Conservation (phyloP, 441 rosid genomes). For the Gossypium trilobum region DNA sequence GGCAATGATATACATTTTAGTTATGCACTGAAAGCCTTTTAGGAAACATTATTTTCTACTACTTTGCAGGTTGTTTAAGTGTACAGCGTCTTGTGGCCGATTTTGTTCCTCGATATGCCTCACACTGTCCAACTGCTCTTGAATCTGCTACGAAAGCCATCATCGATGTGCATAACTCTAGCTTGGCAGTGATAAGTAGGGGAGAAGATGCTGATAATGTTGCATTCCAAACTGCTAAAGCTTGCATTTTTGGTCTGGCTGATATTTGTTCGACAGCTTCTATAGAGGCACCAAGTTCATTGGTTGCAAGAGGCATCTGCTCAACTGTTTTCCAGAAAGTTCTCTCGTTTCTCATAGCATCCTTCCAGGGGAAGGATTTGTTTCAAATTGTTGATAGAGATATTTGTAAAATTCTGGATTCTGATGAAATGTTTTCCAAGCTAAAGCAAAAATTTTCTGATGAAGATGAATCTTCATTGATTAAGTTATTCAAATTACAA, state of each 20-base stretch:
- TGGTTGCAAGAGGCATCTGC: slow-evolving; percentile 51
- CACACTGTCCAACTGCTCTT: slow-evolving; percentile 68
- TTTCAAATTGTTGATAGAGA: slow-evolving; percentile 54
- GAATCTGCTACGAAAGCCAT: slow-evolving; percentile 65
- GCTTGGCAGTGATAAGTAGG: slow-evolving; percentile 35
- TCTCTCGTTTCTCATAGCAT: slow-evolving; percentile 52
- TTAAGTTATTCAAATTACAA: slow-evolving; percentile 52
- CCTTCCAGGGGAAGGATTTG: slow-evolving; percentile 42
- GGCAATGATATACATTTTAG: neutral
- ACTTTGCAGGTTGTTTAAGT: slow-evolving; percentile 72
- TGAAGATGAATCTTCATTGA: slow-evolving; percentile 39
- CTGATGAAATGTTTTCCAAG: slow-evolving; percentile 38
- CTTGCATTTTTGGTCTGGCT: slow-evolving; percentile 72
- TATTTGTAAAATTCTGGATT: slow-evolving; percentile 43
- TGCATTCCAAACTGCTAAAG: slow-evolving; percentile 68
- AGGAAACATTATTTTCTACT: slow-evolving; percentile 14
- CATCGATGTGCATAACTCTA: slow-evolving; percentile 52
- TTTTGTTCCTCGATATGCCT: slow-evolving; percentile 76
- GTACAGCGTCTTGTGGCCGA: slow-evolving; percentile 80
- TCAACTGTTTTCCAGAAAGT: slow-evolving; percentile 59
- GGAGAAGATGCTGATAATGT: slow-evolving; percentile 67
- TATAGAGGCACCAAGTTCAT: slow-evolving; percentile 37
- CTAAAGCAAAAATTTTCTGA: slow-evolving; percentile 54
- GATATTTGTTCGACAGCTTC: slow-evolving; percentile 68
- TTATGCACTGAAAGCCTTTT: slow-evolving; percentile 5